A percentile compares a stretch with the other conserved stretches of the same genome.
Conservation (phyloP, 2,329 filamentous ascomycete species). For the Claviceps monticola region DNA sequence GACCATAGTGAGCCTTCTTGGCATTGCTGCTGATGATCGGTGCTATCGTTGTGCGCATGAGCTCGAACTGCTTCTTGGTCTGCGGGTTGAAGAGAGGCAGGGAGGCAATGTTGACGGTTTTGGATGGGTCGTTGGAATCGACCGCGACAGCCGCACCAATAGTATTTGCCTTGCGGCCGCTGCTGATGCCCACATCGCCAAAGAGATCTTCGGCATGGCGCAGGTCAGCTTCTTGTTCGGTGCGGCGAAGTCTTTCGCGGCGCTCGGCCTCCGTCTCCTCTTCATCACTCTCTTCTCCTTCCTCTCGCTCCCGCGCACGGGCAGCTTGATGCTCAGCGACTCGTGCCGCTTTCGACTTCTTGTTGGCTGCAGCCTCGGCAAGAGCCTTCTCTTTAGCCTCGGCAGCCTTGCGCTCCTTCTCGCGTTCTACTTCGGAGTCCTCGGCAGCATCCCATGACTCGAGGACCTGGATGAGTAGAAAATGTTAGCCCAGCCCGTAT, state of each 20-base stretch:
- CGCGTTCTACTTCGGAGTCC: constrained; percentile 90
- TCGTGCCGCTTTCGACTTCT: constrained; percentile 79
- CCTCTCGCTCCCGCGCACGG: constrained; percentile 37
- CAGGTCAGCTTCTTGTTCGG: constrained; percentile 79
- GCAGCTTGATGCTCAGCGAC: constrained; percentile 64
- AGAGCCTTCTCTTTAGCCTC: constrained; percentile 83
- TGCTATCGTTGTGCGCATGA: constrained; percentile 62
- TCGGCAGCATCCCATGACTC: constrained; percentile 96
- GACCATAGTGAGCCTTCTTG: constrained; percentile 80
- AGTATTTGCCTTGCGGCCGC: constrained; percentile 53
- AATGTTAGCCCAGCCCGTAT: constrained; percentile 1
- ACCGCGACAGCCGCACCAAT: constrained; percentile 52
- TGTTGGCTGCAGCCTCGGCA: constrained; percentile 73
- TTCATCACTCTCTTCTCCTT: constrained; percentile 43
- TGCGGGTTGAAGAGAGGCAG: constrained; percentile 80
- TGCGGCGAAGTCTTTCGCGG: constrained; percentile 60
- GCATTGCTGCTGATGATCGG: constrained; percentile 61
- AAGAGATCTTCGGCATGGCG: constrained; percentile 87
- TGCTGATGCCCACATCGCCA: constrained; percentile 54
- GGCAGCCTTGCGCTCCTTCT: constrained; percentile 79
- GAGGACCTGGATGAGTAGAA: constrained; percentile 48
- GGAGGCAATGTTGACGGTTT: constrained; percentile 65
- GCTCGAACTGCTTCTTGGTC: constrained; percentile 75
- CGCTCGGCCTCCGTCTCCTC: constrained; percentile 61
- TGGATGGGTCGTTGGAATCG: constrained; percentile 59